Conservation (phyloP, 1,139 yeast species). For the Kluyveromyces sp. region DNA sequence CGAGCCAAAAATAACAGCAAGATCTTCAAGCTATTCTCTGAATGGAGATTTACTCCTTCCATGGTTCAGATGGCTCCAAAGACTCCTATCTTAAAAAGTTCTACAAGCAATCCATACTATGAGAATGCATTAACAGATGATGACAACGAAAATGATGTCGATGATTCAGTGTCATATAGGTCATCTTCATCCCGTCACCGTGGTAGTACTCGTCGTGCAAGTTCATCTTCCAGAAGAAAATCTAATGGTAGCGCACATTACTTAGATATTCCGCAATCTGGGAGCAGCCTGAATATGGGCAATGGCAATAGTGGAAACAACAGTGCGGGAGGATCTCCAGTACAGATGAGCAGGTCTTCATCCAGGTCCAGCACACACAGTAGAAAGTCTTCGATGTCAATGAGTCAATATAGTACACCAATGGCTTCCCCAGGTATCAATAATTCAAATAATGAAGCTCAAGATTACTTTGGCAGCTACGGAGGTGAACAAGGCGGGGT, state of each 20-base stretch:
- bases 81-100: constrained; percentile 49
- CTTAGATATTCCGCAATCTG: constrained; percentile 9
- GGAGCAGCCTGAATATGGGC: not conserved
- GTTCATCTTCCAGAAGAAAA: constrained; percentile 8
- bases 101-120: constrained; percentile 18
- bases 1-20: constrained; percentile 2
- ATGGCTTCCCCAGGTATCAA: constrained; percentile 25
- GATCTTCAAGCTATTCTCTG: constrained; percentile 11
- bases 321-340: constrained; percentile 3
- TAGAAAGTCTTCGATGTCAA: constrained; percentile 22
- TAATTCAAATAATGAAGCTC: constrained; percentile 8
- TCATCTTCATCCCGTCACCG: constrained; percentile 7
- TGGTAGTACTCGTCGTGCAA: constrained; percentile 3
- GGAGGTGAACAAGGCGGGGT: not conserved
- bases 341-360: constrained; percentile 11
- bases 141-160: constrained; percentile 16
- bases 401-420: constrained; percentile 26
- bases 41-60: constrained; percentile 44
- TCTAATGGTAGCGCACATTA: constrained; percentile 7
- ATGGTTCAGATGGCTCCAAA: constrained; percentile 63
- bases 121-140: constrained; percentile 29
- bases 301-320: not conserved
- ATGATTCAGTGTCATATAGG: constrained; percentile 9
- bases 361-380: constrained; percentile 24
- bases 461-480: constrained; percentile 12